Base-by-base conservation (phyloP, 208 protist species). In the Wallacemonas rigidus region DNA sequence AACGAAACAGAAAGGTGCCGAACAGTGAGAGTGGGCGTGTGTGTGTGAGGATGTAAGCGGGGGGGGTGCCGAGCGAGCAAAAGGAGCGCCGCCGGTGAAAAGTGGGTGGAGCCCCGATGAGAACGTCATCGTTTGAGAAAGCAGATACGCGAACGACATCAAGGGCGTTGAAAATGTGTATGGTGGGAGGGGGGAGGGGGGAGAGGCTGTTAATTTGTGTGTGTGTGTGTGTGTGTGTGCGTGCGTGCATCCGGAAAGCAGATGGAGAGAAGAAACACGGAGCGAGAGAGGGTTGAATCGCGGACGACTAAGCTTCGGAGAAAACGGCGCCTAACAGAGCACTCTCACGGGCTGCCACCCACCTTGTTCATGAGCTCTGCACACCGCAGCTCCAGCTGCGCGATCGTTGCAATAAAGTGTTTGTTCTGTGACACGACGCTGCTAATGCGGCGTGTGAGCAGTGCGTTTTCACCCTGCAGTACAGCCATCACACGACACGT, bases 391-490 rank as follows among this genome's bases (percentile, higher is more conserved):
- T 75, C 81, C 45, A 83, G 53, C 36, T 62, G 64, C 7, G 77
- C 74, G 38, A 83, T 75, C 2, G 72, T 63, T 26, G 47, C 60
- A 45, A 80, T 74, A 36, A 75, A 77, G 4, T 61, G 51, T 50
- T 60, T 71, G 51, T 82, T 87, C 15, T 63, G 69, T 41, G 53
- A 53, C 4, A 77, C 77, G 50, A 83, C 41, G 65, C 69, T 69
- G 38, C 14, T 9, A 4, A 87, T 61, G 17, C 75, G 67, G 17
- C 60, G 58, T 17, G 76, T 77, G 51, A 87, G 62, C 15, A 87
- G 50, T 7, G 43, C 57, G 53, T 83, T 87, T 43, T 83, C 72
- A 8, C 60, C 43, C 6, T 64, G 72, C 35, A 83, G 50, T n/a
- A 87, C 36, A 7, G 69, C 11, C 43, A 74, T 67, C 7, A 53